Percentiles rank a stretch among this genome's conserved stretches.
phyloP scores from a whole-genome alignment of 2,329 filamentous ascomycete species.

The Neocatenulostroma microsporum region DNA sequence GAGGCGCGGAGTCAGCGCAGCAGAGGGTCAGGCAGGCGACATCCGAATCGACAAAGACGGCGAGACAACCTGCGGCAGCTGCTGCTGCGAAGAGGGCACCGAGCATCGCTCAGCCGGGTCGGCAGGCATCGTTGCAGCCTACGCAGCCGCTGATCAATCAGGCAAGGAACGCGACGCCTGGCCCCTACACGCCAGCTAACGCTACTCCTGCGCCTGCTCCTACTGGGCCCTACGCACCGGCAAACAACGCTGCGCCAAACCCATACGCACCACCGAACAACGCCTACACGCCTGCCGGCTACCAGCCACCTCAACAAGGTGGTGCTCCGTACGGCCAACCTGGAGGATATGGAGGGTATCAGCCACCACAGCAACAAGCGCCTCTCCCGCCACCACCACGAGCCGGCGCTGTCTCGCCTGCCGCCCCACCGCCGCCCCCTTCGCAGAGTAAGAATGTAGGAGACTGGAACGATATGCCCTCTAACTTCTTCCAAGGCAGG shows the following conservation, averaged over 20 bases:
- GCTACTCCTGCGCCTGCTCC: constrained; percentile 11
- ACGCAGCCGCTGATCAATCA: constrained; percentile 35
- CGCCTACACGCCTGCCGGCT: constrained; percentile 27
- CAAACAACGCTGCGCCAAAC: constrained; percentile 29
- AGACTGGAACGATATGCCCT: constrained; percentile 92
- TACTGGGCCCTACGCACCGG: constrained; percentile 3
- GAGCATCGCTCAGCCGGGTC: constrained; percentile 12
- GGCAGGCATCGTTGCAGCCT: constrained; percentile 19
- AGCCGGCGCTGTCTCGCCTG: constrained; percentile 58
- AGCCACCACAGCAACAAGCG: constrained; percentile 37
- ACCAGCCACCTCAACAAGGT: constrained; percentile 41
- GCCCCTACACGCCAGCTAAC: constrained; percentile 35
- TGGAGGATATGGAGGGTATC: constrained; percentile 37
- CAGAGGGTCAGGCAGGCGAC: constrained; percentile 80
- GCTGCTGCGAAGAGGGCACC: constrained; percentile 31
- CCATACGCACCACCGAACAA: constrained; percentile 43
- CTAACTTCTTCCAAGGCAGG: constrained; percentile 65
- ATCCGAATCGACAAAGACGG: too few species aligned
- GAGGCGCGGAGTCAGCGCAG: constrained; percentile 77
- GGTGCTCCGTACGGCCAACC: constrained; percentile 26
- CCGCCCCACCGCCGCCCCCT: constrained; percentile 56
- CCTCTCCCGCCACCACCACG: constrained; percentile 55
- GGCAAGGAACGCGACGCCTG: constrained; percentile 24
- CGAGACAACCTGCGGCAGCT: constrained; percentile 43
- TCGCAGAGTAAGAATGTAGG: constrained; percentile 63